Percentiles rank a stretch among this genome's conserved stretches.
Conservation (phyloP, 352 stramenopile species). For the Phytophthora crassamura region DNA sequence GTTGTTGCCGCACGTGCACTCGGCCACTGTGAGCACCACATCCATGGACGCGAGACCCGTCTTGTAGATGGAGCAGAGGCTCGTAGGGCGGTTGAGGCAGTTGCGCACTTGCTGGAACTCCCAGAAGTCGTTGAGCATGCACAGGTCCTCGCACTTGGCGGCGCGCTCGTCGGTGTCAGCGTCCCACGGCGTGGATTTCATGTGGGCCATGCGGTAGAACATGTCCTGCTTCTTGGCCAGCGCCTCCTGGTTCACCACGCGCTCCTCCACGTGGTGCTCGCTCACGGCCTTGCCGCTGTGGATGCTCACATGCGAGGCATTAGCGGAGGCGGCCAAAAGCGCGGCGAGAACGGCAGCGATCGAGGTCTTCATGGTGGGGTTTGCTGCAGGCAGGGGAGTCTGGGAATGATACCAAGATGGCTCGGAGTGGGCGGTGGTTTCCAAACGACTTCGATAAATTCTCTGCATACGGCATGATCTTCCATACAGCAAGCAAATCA, state of each 20-base stretch:
- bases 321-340: constrained; percentile 17
- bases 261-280: constrained; percentile 29
- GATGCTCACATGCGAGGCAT: constrained; percentile 24
- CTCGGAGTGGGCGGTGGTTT: background rate
- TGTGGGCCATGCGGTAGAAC: constrained; percentile 47
- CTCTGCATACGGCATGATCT: too few relatives aligned
- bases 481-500: too few relatives aligned
- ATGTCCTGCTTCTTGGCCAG: constrained; percentile 48
- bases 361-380: constrained; percentile 29
- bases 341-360: constrained; percentile 19
- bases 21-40: constrained; percentile 59
- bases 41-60: constrained; percentile 50
- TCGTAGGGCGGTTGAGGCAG: constrained; percentile 59
- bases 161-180: constrained; percentile 44
- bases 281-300: constrained; percentile 19
- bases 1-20: constrained; percentile 56
- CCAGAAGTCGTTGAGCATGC: constrained; percentile 66
- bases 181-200: constrained; percentile 80
- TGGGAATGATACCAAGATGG: constrained; percentile 20
- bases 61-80: constrained; percentile 71
- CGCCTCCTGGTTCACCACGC: constrained; percentile 27
- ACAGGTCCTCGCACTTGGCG: constrained; percentile 71
- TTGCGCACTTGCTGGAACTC: constrained; percentile 62
- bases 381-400: background rate
- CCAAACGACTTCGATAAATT: background rate